Base-by-base conservation (phyloP, 257 asterid species). In the Ophiorrhiza pumila region DNA sequence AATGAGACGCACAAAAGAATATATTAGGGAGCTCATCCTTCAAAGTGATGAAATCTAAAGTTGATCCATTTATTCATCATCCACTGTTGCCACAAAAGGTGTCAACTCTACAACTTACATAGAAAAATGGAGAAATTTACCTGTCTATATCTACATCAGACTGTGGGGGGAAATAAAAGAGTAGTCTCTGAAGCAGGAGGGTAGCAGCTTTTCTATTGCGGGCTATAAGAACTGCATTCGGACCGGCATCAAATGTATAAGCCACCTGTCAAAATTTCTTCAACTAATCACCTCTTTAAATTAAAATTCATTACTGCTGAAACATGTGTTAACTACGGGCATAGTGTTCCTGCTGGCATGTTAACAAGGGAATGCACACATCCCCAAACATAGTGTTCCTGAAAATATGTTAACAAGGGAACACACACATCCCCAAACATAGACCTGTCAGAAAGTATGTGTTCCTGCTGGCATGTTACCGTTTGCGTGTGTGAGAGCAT, bases 211-310 rank as follows among this genome's bases (percentile, higher is more conserved):
- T 87, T 83, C 97, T 84, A 80, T 95, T 82, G n/a, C 83, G 92
- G 50, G 99, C 86, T 79, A 95, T 92, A 62, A 95, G 60, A 42
- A 92, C 98, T 58, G 97, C 97, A 72, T 95, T 92, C 61, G 99
- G 99, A 71, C 99, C 98, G 12, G 98, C 97, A 76, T 94, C 98
- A 56, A 89, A 94, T 73, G 98, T 94, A 75, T 94, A 92, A 37
- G 97, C 96, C 61, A 89, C 96, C 99, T 90, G 92, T 35, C 56
- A n/a, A 69, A 57, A 47, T 74, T 76, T 71, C 68, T 27, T 42
- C 49, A 34, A 22, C 5, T 18, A 18, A 6, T 59, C 47, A 72
- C n/a, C 59, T 45, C 47, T 11, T 37, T 72, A 34, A 11, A 50
- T 53, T 14, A 4, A 50, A 23, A 71, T 23, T 7, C 46, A 56